These are phyloP conservation scores for Saururus chinensis DNA, from an alignment of 164 flowering plant genomes.

Conservation along the genomic window DNA sequence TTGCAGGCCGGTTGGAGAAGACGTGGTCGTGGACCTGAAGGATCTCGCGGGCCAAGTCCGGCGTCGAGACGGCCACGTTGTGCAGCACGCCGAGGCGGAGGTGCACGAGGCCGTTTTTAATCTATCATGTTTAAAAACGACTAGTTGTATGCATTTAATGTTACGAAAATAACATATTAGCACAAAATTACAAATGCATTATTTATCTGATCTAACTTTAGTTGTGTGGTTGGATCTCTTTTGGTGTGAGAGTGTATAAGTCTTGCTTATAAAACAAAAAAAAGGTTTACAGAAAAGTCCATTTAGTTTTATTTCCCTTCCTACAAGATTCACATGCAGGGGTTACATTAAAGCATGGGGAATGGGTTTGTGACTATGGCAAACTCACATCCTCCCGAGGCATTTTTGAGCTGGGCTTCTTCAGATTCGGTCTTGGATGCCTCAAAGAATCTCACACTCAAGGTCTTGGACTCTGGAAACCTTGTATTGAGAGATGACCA, in stretches of 20 bases:
- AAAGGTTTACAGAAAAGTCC: too few relatives aligned
- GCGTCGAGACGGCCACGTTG: constrained; percentile 48
- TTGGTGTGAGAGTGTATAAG: too few relatives aligned
- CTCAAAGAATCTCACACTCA: constrained; percentile 2
- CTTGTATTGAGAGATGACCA: constrained; percentile 14
- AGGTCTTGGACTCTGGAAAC: constrained; percentile 22
- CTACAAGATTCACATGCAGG: not conserved
- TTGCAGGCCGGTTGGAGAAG: constrained; percentile 72
- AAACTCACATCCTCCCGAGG: not conserved
- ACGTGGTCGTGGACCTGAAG: constrained; percentile 64
- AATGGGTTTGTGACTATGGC: not conserved
- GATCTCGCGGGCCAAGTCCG: constrained; percentile 61
- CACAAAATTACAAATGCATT: too few relatives aligned
- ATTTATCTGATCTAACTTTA: too few relatives aligned
- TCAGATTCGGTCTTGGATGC: constrained; percentile 1
- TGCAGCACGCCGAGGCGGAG: constrained; percentile 51
- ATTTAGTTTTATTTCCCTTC: too few relatives aligned
- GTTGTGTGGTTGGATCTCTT: too few relatives aligned
- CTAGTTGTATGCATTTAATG: too few relatives aligned
- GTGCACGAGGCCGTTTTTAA: constrained; percentile 52
- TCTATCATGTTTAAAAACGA: too few relatives aligned
- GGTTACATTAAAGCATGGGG: not conserved
- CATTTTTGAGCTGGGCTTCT: not conserved
- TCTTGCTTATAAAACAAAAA: too few relatives aligned
- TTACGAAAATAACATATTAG: too few relatives aligned